These are phyloP conservation scores for Deuterostichococcus epilithicus DNA, from an alignment of 139 green algal genomes.

Conservation along the genomic window DNA sequence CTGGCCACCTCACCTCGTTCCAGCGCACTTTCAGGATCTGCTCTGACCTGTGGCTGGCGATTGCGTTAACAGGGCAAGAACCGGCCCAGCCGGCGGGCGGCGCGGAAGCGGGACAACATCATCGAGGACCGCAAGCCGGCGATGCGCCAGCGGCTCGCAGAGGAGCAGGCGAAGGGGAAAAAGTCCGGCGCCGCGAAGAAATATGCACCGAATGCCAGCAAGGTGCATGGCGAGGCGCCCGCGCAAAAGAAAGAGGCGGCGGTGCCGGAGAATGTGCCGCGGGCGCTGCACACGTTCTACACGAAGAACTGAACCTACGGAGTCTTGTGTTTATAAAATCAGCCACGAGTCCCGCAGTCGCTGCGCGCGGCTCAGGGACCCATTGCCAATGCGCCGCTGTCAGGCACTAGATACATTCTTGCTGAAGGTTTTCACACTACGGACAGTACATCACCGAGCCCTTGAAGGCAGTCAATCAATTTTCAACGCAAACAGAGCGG, in stretches of 20 bases:
- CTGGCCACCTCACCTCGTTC: neutral
- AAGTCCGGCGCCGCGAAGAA: too few relatives aligned
- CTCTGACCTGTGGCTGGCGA: neutral
- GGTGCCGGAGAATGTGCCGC: slow-evolving; percentile 45
- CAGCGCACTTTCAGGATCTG: neutral
- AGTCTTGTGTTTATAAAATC: too few relatives aligned
- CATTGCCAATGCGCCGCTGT: too few relatives aligned
- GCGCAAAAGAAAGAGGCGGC: slow-evolving; percentile 21
- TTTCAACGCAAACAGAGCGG: too few relatives aligned
- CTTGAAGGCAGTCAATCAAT: too few relatives aligned
- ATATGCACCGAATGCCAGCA: too few relatives aligned
- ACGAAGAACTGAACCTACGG: slow-evolving; percentile 26
- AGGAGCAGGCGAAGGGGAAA: too few relatives aligned
- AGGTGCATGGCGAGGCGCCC: neutral
- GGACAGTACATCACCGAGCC: too few relatives aligned
- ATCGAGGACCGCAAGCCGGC: slow-evolving; percentile 63
- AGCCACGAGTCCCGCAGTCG: too few relatives aligned
- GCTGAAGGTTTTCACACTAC: too few relatives aligned
- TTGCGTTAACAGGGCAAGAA: slow-evolving; percentile 71
- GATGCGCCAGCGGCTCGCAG: slow-evolving; percentile 24
- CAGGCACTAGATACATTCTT: too few relatives aligned
- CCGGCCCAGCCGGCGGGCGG: slow-evolving; percentile 67
- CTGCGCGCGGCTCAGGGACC: too few relatives aligned
- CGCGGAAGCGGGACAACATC: slow-evolving; percentile 91
- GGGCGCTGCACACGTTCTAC: slow-evolving; percentile 66